These are phyloP conservation scores for Citeromyces matritensis DNA, from an alignment of 805 yeast genomes.

Conservation along the genomic window DNA sequence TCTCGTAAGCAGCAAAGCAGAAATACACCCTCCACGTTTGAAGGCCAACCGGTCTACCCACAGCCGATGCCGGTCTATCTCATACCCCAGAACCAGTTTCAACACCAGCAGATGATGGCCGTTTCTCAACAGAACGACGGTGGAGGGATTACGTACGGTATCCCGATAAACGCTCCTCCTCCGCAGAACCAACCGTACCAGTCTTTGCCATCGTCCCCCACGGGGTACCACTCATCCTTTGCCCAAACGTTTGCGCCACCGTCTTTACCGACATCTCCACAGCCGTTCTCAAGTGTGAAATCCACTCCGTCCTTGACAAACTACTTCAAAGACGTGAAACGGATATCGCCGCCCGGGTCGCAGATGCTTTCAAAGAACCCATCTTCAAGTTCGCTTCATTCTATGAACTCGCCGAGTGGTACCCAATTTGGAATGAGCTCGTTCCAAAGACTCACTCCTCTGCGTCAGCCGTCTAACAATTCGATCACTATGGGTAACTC, in stretches of 20 bases:
- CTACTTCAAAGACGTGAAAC: conserved; percentile 1
- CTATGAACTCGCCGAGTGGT: conserved; percentile 12
- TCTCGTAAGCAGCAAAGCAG: conserved; percentile 4
- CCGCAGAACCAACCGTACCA: conserved; percentile 5
- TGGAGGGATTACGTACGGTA: conserved; percentile 1
- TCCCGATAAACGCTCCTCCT: conserved; percentile 1
- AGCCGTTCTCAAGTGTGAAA: conserved; percentile 5
- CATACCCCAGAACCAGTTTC: conserved; percentile 8
- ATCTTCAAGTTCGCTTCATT: conserved; percentile 14
- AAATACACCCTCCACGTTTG: background rate
- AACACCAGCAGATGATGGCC: conserved; percentile 1
- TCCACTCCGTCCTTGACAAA: conserved; percentile 4
- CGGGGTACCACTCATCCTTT: conserved; percentile 5
- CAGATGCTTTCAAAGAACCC: conserved; percentile 14
- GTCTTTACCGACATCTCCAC: conserved; percentile 5
- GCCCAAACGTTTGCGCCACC: conserved; percentile 4
- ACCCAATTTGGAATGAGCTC: conserved; percentile 22
- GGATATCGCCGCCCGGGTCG: conserved; percentile 11
- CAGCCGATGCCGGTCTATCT: conserved; percentile 15
- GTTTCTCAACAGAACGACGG: background rate
- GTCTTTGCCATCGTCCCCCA: conserved; percentile 3
- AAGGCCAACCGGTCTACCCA: conserved; percentile 14
- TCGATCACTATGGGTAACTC: conserved; percentile 3
- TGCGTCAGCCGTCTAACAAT: conserved; percentile 15
- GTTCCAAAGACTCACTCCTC: conserved; percentile 50